A percentile compares a stretch with the other conserved stretches of the same genome.
phyloP scores from a whole-genome alignment of 192 early-diverging fungal genomes.

The Backusella tuberculispora region DNA sequence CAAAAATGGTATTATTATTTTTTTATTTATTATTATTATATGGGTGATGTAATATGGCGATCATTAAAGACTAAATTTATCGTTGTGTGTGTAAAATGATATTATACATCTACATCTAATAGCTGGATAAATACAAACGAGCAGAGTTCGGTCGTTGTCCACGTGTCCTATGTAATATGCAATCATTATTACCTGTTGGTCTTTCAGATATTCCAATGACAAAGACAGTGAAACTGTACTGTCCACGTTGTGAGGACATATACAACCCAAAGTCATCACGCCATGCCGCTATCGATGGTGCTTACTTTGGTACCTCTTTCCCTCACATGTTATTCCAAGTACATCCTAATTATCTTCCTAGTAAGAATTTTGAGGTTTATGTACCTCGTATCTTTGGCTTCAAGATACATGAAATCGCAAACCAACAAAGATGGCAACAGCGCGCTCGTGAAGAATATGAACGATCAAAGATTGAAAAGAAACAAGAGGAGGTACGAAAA shows the following conservation, averaged over 20 bases:
- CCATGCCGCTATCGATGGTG: constrained; percentile 89
- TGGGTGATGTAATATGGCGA: neutral
- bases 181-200: constrained; percentile 90
- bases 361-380: constrained; percentile 80
- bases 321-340: constrained; percentile 96
- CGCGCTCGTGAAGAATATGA: constrained; percentile 64
- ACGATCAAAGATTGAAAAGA: constrained; percentile 23
- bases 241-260: constrained; percentile 94
- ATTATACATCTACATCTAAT: neutral
- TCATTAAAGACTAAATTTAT: neutral
- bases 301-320: constrained; percentile 96
- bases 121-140: constrained; percentile 91
- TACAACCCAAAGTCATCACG: constrained; percentile 90
- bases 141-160: constrained; percentile 98
- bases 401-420: constrained; percentile 85
- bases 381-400: constrained; percentile 99
- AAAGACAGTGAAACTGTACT: constrained; percentile 93
- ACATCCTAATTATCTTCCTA: constrained; percentile 81
- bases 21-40: constrained; percentile 1
- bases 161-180: constrained; percentile 88
- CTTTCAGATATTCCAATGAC: constrained; percentile 84
- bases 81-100: neutral
- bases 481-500: constrained; percentile 19
- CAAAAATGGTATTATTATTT: constrained; percentile 76
- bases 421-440: constrained; percentile 92